Evolutionary conservation across 352 stramenopile genomes (phyloP).

Genomic region (Phytophthora idaei): DNA sequence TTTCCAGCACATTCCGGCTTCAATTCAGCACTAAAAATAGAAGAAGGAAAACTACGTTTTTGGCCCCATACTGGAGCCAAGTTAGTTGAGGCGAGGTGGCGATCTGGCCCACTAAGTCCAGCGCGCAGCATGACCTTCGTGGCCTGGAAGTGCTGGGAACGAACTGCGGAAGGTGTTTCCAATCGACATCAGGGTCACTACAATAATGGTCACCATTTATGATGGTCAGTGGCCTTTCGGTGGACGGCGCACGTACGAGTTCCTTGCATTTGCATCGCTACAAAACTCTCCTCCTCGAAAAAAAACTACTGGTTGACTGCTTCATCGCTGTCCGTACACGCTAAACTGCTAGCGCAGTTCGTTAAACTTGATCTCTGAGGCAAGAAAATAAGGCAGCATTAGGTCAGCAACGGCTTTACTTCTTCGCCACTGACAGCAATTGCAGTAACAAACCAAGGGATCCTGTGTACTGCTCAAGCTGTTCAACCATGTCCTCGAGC

Average conservation of each 20-base stretch:
- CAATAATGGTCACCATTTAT: not conserved
- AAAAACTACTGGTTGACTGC: not conserved
- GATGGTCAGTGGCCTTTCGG: slow-evolving; percentile 12
- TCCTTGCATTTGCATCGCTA: not conserved
- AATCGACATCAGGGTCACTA: slow-evolving; percentile 1
- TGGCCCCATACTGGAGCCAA: slow-evolving; percentile 30
- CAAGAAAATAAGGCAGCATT: slow-evolving; percentile 4
- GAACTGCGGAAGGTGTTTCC: not conserved
- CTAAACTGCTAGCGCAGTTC: slow-evolving; percentile 42
- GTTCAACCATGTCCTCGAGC: slow-evolving; percentile 89
- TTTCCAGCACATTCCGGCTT: slow-evolving; percentile 45
- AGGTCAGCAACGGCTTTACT: slow-evolving; percentile 5
- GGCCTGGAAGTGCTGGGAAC: slow-evolving; percentile 6
- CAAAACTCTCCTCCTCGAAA: slow-evolving; percentile 1
- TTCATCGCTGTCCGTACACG: not conserved
- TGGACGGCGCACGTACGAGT: slow-evolving; percentile 1
- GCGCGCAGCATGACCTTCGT: slow-evolving; percentile 6
- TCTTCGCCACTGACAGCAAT: not conserved
- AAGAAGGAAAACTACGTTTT: slow-evolving; percentile 27
- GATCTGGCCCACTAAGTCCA: slow-evolving; percentile 24
- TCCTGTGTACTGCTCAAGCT: slow-evolving; percentile 80
- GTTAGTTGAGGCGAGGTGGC: slow-evolving; percentile 11
- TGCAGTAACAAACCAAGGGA: slow-evolving; percentile 54
- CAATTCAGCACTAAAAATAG: slow-evolving; percentile 46
- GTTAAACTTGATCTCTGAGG: slow-evolving; percentile 76